Conservation (phyloP, 148 eudicot species). For the Linanthus parryae region DNA sequence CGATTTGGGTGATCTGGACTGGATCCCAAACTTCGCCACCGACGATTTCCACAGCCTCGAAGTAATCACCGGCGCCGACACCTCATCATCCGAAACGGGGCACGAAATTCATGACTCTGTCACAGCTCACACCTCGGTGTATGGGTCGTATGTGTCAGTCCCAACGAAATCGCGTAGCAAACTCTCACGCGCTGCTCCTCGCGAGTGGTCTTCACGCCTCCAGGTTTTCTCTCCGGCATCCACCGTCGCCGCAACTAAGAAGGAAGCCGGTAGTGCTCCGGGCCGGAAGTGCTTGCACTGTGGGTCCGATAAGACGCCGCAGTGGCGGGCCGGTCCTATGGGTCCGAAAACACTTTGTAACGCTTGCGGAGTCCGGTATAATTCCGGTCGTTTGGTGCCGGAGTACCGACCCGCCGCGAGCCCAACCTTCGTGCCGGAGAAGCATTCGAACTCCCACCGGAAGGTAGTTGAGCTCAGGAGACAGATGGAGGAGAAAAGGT, state of each 20-base stretch:
- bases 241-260: not conserved
- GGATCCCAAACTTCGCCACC: constrained; percentile 87
- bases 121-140: constrained; percentile 30
- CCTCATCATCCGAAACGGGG: not conserved
- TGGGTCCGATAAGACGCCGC: constrained; percentile 90
- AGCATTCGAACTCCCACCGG: constrained; percentile 91
- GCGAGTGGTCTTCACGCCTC: constrained; percentile 94
- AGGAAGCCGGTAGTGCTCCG: constrained; percentile 20
- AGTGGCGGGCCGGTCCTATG: constrained; percentile 95
- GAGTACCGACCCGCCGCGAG: constrained; percentile 96
- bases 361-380: constrained; percentile 91
- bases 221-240: constrained; percentile 36
- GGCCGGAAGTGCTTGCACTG: constrained; percentile 80
- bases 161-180: constrained; percentile 95
- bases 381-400: constrained; percentile 92
- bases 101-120: constrained; percentile 15
- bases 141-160: constrained; percentile 46
- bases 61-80: constrained; percentile 10
- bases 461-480: constrained; percentile 88
- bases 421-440: constrained; percentile 74
- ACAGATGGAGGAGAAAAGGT: constrained; percentile 62
- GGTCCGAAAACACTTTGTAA: constrained; percentile 97
- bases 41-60: constrained; percentile 80
- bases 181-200: constrained; percentile 81
- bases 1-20: constrained; percentile 84